A percentile compares a stretch with the other conserved stretches of the same genome.
Conservation (phyloP, 2,329 filamentous ascomycete species). For the Pseudogymnoascus sp. region DNA sequence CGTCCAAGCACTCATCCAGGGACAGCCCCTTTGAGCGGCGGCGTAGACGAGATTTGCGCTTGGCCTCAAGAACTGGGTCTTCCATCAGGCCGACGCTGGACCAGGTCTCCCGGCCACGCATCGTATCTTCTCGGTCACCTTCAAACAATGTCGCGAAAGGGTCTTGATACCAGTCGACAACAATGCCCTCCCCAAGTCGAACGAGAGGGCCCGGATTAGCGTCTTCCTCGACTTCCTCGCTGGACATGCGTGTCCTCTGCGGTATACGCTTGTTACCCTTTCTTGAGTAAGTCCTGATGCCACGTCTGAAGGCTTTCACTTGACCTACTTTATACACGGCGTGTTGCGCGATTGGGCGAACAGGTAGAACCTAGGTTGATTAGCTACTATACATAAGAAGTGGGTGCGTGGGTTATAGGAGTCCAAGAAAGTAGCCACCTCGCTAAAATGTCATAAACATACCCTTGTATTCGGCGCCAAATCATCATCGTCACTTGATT, state of each 20-base stretch:
- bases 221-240: conserved; percentile 17
- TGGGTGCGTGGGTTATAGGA: not conserved
- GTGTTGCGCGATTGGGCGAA: conserved; percentile 22
- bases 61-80: conserved; percentile 56
- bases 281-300: conserved; percentile 30
- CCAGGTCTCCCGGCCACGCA: conserved; percentile 54
- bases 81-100: conserved; percentile 37
- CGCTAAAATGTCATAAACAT: conserved; percentile 14
- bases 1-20: conserved; percentile 83
- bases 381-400: not conserved
- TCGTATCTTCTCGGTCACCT: conserved; percentile 34
- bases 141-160: conserved; percentile 64
- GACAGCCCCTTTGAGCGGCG: conserved; percentile 70
- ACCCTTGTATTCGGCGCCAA: conserved; percentile 15
- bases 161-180: conserved; percentile 74
- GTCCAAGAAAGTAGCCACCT: not conserved
- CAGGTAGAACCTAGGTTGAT: conserved; percentile 24
- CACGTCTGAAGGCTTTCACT: conserved; percentile 22
- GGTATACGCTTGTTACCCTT: conserved; percentile 26
- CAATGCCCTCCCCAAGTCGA: conserved; percentile 71
- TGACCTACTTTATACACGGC: conserved; percentile 25
- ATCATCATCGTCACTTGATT: conserved; percentile 44
- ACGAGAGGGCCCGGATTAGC: conserved; percentile 55
- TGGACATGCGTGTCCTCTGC: conserved; percentile 7
- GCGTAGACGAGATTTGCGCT: conserved; percentile 51